These are phyloP conservation scores for Globisporangium cederbergense DNA, from an alignment of 352 stramenopile species.

Conservation along the genomic window DNA sequence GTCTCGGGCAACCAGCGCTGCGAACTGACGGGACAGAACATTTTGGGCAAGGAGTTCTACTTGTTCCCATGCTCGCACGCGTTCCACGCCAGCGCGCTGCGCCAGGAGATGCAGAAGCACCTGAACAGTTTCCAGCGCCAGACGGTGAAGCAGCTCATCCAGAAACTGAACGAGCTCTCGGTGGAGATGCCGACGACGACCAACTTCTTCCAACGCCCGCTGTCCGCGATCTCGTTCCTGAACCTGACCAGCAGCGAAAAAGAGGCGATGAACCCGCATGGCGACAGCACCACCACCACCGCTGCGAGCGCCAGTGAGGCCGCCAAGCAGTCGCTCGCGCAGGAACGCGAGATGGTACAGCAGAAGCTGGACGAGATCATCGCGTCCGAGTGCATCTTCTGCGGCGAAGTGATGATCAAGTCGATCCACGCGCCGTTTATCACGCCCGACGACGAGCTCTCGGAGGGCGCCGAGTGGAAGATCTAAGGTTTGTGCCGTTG, in stretches of 20 bases:
- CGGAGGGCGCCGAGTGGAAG: constrained; percentile 79
- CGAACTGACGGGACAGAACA: constrained; percentile 86
- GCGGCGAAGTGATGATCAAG: constrained; percentile 95
- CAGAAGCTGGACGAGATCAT: constrained; percentile 93
- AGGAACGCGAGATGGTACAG: constrained; percentile 89
- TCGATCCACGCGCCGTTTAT: constrained; percentile 92
- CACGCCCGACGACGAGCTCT: constrained; percentile 78
- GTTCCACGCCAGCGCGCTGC: constrained; percentile 89
- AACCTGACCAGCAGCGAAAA: constrained; percentile 74
- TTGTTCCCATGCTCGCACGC: constrained; percentile 93
- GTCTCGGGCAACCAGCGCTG: constrained; percentile 88
- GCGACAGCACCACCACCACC: constrained; percentile 29
- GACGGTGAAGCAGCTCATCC: constrained; percentile 87
- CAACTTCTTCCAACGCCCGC: constrained; percentile 76
- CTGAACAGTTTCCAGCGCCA: constrained; percentile 87
- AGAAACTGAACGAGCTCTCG: constrained; percentile 85
- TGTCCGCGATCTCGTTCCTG: constrained; percentile 55
- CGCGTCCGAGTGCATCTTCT: constrained; percentile 93
- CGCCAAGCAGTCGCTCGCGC: constrained; percentile 72
- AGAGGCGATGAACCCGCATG: constrained; percentile 52
- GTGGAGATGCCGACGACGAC: constrained; percentile 64
- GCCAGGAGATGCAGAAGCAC: constrained; percentile 88
- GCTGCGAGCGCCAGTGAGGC: constrained; percentile 46
- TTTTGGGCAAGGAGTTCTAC: constrained; percentile 92
- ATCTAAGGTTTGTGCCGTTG: constrained; percentile 42